phyloP scores from a whole-genome alignment of 257 asterid species.

The Mitragyna speciosa region DNA sequence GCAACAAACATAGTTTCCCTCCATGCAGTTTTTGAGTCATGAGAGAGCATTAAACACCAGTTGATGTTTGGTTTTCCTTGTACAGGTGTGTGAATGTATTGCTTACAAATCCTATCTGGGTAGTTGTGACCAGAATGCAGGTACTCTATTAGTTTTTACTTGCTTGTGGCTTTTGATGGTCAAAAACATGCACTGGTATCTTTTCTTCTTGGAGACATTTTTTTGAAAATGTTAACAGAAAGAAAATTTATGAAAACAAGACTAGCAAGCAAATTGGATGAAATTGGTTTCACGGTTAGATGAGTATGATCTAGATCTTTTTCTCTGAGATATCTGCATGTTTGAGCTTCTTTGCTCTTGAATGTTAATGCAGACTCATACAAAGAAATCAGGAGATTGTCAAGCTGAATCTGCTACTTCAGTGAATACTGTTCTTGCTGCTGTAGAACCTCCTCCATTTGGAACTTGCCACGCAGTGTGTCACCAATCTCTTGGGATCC shows the following conservation, averaged over 20 bases:
- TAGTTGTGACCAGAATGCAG: constrained; percentile 99
- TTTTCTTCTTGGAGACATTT: neutral
- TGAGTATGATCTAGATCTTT: neutral
- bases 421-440: constrained; percentile 48
- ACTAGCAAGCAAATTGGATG: neutral
- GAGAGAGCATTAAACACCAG: constrained; percentile 15
- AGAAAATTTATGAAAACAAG: neutral
- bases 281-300: neutral
- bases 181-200: neutral
- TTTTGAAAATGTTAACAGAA: neutral
- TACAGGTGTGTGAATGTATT: constrained; percentile 90
- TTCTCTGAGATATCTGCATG: neutral
- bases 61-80: constrained; percentile 21
- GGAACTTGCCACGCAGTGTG: constrained; percentile 83
- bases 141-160: constrained; percentile 29
- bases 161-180: constrained; percentile 12
- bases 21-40: neutral
- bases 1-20: neutral
- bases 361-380: constrained; percentile 67
- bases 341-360: constrained; percentile 19
- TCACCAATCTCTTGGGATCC: no score
- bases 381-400: constrained; percentile 55
- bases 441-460: constrained; percentile 70
- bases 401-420: constrained; percentile 33
- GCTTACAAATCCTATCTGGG: constrained; percentile 97